These are phyloP conservation scores for Stachybotrys elegans DNA, from an alignment of 2,329 filamentous ascomycete genomes.

Conservation along the genomic window DNA sequence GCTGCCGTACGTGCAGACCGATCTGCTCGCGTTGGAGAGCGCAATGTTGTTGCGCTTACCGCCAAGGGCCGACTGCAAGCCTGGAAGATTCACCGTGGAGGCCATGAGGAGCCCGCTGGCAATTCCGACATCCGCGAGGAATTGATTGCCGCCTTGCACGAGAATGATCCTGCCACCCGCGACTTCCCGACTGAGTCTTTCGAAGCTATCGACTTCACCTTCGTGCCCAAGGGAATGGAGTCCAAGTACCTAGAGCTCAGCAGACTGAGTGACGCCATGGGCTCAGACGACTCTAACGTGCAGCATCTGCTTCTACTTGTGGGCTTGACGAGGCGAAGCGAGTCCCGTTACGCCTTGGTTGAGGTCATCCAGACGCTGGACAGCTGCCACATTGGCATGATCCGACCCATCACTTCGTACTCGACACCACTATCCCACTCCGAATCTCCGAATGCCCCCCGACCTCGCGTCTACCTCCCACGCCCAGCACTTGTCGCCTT, in stretches of 20 bases:
- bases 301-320: slow-evolving; percentile 60
- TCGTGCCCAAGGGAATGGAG: slow-evolving; percentile 52
- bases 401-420: slow-evolving; percentile 64
- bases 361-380: slow-evolving; percentile 59
- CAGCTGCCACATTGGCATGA: slow-evolving; percentile 53
- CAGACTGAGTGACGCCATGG: slow-evolving; percentile 44
- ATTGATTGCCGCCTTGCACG: slow-evolving; percentile 58
- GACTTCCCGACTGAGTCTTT: slow-evolving; percentile 54
- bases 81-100: slow-evolving; percentile 87
- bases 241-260: slow-evolving; percentile 45
- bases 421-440: slow-evolving; percentile 43
- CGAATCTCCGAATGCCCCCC: slow-evolving; percentile 25
- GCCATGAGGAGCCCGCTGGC: slow-evolving; percentile 69
- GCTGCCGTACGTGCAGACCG: slow-evolving; percentile 73
- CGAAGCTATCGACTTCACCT: slow-evolving; percentile 75
- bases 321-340: slow-evolving; percentile 46
- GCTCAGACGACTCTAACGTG: slow-evolving; percentile 43
- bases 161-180: slow-evolving; percentile 43
- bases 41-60: slow-evolving; percentile 76
- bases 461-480: slow-evolving; percentile 71
- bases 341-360: slow-evolving; percentile 67
- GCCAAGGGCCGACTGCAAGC: slow-evolving; percentile 72
- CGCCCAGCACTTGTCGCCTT: slow-evolving; percentile 76
- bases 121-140: slow-evolving; percentile 66
- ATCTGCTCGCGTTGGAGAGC: slow-evolving; percentile 70